These are phyloP conservation scores for Neoboletus subvelutipes DNA, from an alignment of 768 basidiomycete species.

Conservation along the genomic window DNA sequence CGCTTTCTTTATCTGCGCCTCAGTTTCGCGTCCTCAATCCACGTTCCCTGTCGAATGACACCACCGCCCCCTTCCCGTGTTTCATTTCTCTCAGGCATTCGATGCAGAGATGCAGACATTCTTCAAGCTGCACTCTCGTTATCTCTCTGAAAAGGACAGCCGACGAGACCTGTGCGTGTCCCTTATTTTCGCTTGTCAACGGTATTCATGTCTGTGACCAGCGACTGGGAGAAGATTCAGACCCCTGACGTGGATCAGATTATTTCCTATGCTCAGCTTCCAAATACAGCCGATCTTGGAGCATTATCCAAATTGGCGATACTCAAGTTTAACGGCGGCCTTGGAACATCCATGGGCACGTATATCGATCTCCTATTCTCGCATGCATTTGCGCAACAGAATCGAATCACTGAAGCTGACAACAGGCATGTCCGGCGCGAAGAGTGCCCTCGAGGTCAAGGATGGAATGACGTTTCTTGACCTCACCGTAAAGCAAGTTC, in stretches of 20 bases:
- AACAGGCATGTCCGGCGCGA: conserved; percentile 79
- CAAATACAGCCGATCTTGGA: conserved; percentile 52
- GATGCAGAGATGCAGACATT: conserved; percentile 96
- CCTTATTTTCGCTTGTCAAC: conserved; percentile 8
- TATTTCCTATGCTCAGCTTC: conserved; percentile 75
- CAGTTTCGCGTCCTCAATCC: conserved; percentile 39
- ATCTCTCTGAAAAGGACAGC: conserved; percentile 85
- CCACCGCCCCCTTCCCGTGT: conserved; percentile 19
- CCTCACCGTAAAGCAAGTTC: conserved; percentile 90
- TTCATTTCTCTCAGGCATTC: conserved; percentile 45
- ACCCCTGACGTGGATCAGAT: conserved; percentile 86
- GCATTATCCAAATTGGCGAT: conserved; percentile 92
- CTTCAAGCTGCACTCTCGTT: conserved; percentile 94
- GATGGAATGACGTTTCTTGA: conserved; percentile 98
- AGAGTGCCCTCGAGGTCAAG: conserved; percentile 93
- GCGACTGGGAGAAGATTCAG: conserved; percentile 88
- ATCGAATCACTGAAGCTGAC: not conserved
- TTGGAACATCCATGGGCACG: conserved; percentile 86
- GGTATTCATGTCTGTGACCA: conserved; percentile 31
- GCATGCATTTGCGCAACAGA: not conserved
- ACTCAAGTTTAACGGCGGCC: conserved; percentile 93
- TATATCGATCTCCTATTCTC: conserved; percentile 6
- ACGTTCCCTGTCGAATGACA: not conserved
- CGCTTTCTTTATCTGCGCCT: conserved; percentile 26
- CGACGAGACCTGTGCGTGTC: conserved; percentile 76